Conservation (phyloP, 768 basidiomycete genomes). For the Lactarius vividus region DNA sequence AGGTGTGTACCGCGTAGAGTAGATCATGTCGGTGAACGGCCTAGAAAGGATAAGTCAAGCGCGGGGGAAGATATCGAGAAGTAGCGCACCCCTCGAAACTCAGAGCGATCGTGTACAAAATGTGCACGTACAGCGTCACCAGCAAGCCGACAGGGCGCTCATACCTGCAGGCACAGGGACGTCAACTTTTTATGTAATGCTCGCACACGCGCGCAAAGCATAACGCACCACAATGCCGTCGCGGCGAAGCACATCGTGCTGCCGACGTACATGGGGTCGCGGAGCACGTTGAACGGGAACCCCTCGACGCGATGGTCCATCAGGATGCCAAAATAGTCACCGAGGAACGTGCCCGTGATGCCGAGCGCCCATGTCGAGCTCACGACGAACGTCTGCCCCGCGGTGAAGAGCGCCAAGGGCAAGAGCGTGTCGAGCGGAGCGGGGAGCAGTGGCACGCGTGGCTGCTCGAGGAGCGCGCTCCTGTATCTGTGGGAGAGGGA, state of each 20-base stretch:
- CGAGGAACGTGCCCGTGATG: slow-evolving; percentile 90
- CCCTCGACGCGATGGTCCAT: slow-evolving; percentile 90
- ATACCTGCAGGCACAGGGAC: slow-evolving; percentile 49
- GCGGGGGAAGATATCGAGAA: slow-evolving; percentile 33
- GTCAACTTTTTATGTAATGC: neutral
- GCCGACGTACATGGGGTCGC: slow-evolving; percentile 97
- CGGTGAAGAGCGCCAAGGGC: slow-evolving; percentile 56
- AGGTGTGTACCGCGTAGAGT: slow-evolving; percentile 49
- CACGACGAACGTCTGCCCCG: slow-evolving; percentile 84
- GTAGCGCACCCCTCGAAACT: slow-evolving; percentile 80
- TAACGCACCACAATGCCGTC: slow-evolving; percentile 76
- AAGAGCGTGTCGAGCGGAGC: slow-evolving; percentile 59
- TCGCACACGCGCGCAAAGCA: neutral
- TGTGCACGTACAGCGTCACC: slow-evolving; percentile 76
- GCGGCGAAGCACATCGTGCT: slow-evolving; percentile 88
- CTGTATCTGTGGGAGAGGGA: slow-evolving; percentile 55
- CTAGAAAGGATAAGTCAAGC: slow-evolving; percentile 6
- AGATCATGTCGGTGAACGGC: slow-evolving; percentile 83
- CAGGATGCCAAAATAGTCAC: slow-evolving; percentile 80
- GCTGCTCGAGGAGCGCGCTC: slow-evolving; percentile 73
- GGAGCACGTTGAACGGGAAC: slow-evolving; percentile 93
- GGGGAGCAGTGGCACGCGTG: slow-evolving; percentile 61
- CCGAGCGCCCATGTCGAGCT: slow-evolving; percentile 89
- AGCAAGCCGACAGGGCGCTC: slow-evolving; percentile 82
- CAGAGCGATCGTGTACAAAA: slow-evolving; percentile 81